Evolutionary conservation across 495 filamentous ascomycete genomes (phyloP), one percentile per base, ranked within the genome.

Genomic region (Daldinia concentrica): DNA sequence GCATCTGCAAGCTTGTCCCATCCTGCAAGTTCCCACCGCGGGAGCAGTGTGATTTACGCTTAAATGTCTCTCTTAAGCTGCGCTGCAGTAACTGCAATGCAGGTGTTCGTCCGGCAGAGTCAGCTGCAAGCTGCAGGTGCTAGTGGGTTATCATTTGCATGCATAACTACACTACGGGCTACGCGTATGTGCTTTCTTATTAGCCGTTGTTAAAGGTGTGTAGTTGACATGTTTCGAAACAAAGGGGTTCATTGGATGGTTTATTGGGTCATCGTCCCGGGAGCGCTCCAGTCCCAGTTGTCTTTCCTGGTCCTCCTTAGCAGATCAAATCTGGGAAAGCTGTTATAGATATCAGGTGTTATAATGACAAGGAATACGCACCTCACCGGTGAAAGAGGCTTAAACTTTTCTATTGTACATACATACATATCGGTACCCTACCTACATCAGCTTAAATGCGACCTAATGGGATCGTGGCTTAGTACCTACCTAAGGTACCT

Each of bases 31-130:
- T 57, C 61, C 65, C 61, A 30, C 54, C 59, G 64, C 58, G 26
- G 43, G 22, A 39, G 36, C 27, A 39, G 58, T 68, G 65, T 69
- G 61, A 68, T 68, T 73, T 58, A 62, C 64, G 70, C 71, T 73
- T 73, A 73, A 69, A 66, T 34, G 48, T 27, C 15, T 24, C 62
- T 60, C 41, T 9, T 69, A 73, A 69, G 66, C 58, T 51, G 48
- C 58, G 50, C 61, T 69, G 70, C 62, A 62, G 62, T 69, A 66
- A 66, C 71, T 69, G 70, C 70, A 68, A 73, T 73, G 71, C 71
- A 64, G 55, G 62, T 69, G 61, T 62, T 69, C 65, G 65, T 52
- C 15, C 50, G 50, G 50, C 15, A 52, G 50, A 52, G 24, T 52
- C 50, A 27, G 22, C 14, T 29, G 48, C 57, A 69, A 14, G 17